phyloP scores from a whole-genome alignment of 768 basidiomycete species.

The Pleurotus platypus region DNA sequence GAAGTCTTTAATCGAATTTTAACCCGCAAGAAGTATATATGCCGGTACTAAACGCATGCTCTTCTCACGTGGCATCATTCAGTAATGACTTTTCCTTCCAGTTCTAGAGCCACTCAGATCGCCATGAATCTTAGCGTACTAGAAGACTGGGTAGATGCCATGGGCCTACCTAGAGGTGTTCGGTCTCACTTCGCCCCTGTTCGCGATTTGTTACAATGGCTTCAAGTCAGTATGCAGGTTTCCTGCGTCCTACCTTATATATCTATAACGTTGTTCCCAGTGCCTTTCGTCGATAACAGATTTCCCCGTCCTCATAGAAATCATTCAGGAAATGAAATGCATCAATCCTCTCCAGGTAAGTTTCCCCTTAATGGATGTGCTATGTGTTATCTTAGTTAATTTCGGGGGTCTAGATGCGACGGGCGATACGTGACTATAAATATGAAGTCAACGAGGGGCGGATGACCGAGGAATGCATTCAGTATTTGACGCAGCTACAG shows the following conservation, averaged over 20 bases:
- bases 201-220: constrained; percentile 79
- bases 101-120: constrained; percentile 87
- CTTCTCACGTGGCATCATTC: not conserved
- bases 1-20: constrained; percentile 83
- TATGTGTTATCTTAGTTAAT: not conserved
- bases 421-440: constrained; percentile 89
- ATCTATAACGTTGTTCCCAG: constrained; percentile 30
- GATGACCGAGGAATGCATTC: constrained; percentile 94
- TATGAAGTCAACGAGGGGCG: constrained; percentile 90
- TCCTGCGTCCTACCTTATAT: not conserved
- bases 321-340: constrained; percentile 80
- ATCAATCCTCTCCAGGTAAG: constrained; percentile 90
- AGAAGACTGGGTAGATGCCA: constrained; percentile 89
- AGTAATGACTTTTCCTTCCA: constrained; percentile 18
- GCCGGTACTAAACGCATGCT: constrained; percentile 49
- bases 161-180: constrained; percentile 77
- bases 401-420: constrained; percentile 63
- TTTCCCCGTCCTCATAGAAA: constrained; percentile 84
- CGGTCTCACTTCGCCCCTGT: constrained; percentile 81
- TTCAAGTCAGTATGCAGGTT: constrained; percentile 52
- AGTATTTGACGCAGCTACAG: constrained; percentile 92
- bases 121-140: constrained; percentile 79
- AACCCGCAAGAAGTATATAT: constrained; percentile 92
- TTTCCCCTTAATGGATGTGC: constrained; percentile 1
- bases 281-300: constrained; percentile 84